phyloP scores from a whole-genome alignment of 148 eudicot genomes.

The Camellia japonica region DNA sequence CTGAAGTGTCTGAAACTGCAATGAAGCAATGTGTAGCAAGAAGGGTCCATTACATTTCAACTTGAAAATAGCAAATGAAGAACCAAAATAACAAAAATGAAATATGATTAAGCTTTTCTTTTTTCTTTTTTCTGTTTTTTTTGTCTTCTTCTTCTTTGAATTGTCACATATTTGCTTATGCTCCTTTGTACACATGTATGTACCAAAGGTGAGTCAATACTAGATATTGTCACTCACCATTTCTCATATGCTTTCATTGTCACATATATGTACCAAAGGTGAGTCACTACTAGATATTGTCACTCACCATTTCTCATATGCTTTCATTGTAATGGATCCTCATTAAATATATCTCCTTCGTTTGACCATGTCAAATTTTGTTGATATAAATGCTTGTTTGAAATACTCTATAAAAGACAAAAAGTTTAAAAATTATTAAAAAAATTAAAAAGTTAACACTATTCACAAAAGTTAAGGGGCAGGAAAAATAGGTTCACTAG shows the following conservation, averaged over 20 bases:
- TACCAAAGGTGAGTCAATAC: background rate
- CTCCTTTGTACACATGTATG: background rate
- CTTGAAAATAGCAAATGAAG: background rate
- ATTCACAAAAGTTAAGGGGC: no score
- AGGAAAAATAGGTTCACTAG: no score
- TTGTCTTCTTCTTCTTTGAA: background rate
- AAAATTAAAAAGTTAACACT: no score
- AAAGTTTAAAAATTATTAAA: background rate
- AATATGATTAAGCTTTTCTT: background rate
- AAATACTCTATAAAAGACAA: no score
- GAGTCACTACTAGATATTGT: background rate
- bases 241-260: background rate
- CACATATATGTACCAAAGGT: background rate
- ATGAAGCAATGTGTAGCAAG: background rate
- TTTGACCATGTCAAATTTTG: background rate
- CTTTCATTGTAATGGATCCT: background rate
- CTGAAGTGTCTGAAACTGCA: conserved; percentile 7
- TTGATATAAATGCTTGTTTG: background rate
- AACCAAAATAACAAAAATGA: background rate
- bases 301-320: background rate
- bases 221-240: background rate
- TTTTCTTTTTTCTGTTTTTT: background rate
- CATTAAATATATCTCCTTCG: background rate
- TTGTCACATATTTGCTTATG: background rate
- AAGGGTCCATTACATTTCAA: conserved; percentile 1